phyloP scores from a whole-genome alignment of 2,329 filamentous ascomycete species.

The Arthroderma uncinatum region DNA sequence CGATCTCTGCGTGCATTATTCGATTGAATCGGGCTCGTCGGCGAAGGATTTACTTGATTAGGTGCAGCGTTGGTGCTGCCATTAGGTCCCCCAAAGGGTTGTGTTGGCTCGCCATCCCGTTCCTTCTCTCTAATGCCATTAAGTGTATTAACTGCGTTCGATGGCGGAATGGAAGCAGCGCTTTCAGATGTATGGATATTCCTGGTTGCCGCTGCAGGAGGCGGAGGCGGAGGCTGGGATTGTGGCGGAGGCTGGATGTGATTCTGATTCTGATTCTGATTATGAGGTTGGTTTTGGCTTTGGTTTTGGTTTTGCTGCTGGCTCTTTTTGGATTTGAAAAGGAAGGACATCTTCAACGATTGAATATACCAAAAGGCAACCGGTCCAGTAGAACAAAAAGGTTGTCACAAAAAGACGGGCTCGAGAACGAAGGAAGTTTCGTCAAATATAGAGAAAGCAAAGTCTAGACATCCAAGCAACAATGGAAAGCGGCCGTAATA shows the following conservation, averaged over 20 bases:
- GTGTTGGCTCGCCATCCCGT: conserved; percentile 26
- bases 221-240: too few relatives aligned
- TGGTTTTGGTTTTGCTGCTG: conserved; percentile 29
- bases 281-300: not conserved
- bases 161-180: conserved; percentile 30
- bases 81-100: conserved; percentile 52
- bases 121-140: conserved; percentile 37
- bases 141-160: conserved; percentile 25
- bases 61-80: conserved; percentile 53
- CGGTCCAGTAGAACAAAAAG: not conserved
- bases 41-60: conserved; percentile 55
- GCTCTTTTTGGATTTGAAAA: conserved; percentile 73
- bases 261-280: not conserved
- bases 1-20: conserved; percentile 49
- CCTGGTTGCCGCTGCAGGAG: conserved; percentile 20
- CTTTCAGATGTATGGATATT: conserved; percentile 49
- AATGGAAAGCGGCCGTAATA: not conserved
- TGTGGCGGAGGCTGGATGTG: too few relatives aligned
- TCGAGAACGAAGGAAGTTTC: not conserved
- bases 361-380: not conserved
- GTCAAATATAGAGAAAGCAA: not conserved
- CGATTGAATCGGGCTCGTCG: conserved; percentile 54
- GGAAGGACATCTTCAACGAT: conserved; percentile 55
- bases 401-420: not conserved
- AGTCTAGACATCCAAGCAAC: conserved; percentile 1